These are phyloP conservation scores for Aspergillus incahuasiensis DNA, from an alignment of 495 filamentous ascomycete species.

Conservation along the genomic window DNA sequence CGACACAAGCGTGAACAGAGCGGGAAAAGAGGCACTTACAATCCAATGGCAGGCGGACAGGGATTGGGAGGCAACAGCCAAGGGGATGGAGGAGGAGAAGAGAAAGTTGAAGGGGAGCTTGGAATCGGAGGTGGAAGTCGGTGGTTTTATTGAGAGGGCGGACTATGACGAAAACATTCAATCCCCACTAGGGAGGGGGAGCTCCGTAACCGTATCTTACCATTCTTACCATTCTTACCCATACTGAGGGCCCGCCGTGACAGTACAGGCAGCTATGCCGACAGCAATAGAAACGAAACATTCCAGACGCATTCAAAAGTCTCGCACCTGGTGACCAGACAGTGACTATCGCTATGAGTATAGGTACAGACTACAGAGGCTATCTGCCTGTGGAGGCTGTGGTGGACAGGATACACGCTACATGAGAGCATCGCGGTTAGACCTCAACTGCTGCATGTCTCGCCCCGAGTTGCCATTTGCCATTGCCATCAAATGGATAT, in stretches of 20 bases:
- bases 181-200: not conserved
- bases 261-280: conserved; percentile 1
- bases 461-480: not conserved
- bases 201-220: conserved; percentile 2
- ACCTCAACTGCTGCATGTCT: not conserved
- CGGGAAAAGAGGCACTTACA: not conserved
- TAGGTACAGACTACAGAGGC: too few relatives aligned
- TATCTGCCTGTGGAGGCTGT: not conserved
- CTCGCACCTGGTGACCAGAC: not conserved
- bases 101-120: not conserved
- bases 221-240: not conserved
- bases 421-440: not conserved
- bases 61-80: not conserved
- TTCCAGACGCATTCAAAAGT: conserved; percentile 2
- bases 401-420: not conserved
- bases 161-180: conserved; percentile 3
- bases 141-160: conserved; percentile 2
- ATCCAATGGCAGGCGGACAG: conserved; percentile 6
- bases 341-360: not conserved
- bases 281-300: not conserved
- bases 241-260: not conserved
- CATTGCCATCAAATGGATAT: too few relatives aligned
- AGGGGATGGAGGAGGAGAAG: not conserved
- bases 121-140: conserved; percentile 1
- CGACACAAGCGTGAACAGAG: conserved; percentile 16